Percentiles rank a stretch among this genome's conserved stretches.
Evolutionary conservation across 768 basidiomycete genomes (phyloP).

Genomic region (Boletus pseudo-olivaceus): DNA sequence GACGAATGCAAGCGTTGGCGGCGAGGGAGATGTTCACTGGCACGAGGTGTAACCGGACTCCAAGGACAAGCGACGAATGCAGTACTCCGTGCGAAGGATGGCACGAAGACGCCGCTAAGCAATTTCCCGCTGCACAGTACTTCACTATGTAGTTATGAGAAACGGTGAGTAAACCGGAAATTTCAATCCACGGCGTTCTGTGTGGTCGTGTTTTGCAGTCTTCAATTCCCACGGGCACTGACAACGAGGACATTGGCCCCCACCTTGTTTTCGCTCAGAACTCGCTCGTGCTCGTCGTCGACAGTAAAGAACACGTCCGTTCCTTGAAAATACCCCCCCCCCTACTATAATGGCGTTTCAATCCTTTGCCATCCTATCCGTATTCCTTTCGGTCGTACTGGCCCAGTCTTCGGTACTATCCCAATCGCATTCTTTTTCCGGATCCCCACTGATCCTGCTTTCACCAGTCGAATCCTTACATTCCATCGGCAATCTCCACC

Average conservation of each 20-base stretch:
- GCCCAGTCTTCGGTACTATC: slow-evolving; percentile 47
- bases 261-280: not conserved
- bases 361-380: slow-evolving; percentile 49
- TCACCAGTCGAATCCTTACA: slow-evolving; percentile 44
- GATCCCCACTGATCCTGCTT: slow-evolving; percentile 5
- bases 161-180: not conserved
- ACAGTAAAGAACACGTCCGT: slow-evolving; percentile 16
- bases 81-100: not conserved
- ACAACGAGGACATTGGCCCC: not conserved
- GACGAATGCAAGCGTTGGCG: too few species aligned
- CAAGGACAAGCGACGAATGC: not conserved
- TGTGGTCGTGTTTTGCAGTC: slow-evolving; percentile 12
- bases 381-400: slow-evolving; percentile 47
- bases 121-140: not conserved
- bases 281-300: not conserved
- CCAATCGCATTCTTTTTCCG: not conserved
- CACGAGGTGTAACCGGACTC: not conserved
- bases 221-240: not conserved
- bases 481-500: slow-evolving; percentile 63
- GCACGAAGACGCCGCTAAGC: not conserved
- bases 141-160: too few species aligned
- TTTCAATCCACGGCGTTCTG: not conserved
- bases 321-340: slow-evolving; percentile 23
- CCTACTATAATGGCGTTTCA: slow-evolving; percentile 41
- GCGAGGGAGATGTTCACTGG: not conserved